Percentiles rank a stretch among this genome's conserved stretches.
phyloP scores from a whole-genome alignment of 345 rosid genomes.

The Punica granatum region DNA sequence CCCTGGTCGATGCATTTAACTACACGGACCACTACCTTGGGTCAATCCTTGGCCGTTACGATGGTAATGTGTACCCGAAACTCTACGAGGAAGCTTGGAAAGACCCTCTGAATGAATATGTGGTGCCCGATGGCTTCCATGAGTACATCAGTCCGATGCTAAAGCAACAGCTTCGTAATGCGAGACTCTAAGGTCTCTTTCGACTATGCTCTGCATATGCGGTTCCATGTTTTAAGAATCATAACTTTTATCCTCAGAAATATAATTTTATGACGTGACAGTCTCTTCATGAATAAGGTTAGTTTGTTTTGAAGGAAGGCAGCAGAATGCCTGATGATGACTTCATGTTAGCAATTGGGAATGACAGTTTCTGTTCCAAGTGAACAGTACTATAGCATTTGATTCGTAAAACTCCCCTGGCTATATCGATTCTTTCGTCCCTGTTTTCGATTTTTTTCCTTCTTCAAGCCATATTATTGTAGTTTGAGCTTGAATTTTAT shows the following conservation, averaged over 20 bases:
- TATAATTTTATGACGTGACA: too few relatives aligned
- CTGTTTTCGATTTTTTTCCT: too few relatives aligned
- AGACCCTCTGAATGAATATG: slow-evolving; percentile 87
- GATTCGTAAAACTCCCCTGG: too few relatives aligned
- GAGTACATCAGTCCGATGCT: slow-evolving; percentile 75
- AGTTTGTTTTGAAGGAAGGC: too few relatives aligned
- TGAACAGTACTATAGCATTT: too few relatives aligned
- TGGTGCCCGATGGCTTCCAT: slow-evolving; percentile 91
- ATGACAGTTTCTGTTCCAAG: too few relatives aligned
- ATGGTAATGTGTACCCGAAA: slow-evolving; percentile 85
- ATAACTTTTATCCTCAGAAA: background rate
- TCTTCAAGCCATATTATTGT: too few relatives aligned
- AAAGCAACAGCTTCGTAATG: slow-evolving; percentile 75
- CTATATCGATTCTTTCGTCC: too few relatives aligned
- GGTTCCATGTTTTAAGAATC: background rate
- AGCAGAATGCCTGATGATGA: too few relatives aligned
- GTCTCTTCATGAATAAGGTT: too few relatives aligned
- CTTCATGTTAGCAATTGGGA: too few relatives aligned
- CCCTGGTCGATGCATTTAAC: slow-evolving; percentile 83
- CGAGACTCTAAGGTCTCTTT: slow-evolving; percentile 50
- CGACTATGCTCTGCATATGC: background rate
- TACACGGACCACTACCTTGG: slow-evolving; percentile 85
- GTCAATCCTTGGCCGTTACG: slow-evolving; percentile 78
- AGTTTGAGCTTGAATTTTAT: too few relatives aligned
- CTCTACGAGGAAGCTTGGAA: slow-evolving; percentile 91